Conservation (phyloP, 2,329 filamentous ascomycete genomes). For the Sarocladium brachiariae region DNA sequence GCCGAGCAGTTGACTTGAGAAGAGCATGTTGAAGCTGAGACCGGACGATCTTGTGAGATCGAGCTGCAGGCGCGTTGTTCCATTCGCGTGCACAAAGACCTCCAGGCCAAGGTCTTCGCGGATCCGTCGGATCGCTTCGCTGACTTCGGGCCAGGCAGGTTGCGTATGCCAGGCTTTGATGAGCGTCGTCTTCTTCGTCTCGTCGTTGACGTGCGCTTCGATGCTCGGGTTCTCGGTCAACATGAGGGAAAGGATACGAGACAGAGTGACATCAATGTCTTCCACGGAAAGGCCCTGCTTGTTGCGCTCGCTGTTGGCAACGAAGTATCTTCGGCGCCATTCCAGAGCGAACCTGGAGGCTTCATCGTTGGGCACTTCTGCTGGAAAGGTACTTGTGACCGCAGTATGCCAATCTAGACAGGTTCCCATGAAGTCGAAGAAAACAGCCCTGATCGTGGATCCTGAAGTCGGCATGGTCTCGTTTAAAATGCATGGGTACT, state of each 20-base stretch:
- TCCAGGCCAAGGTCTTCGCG: constrained; percentile 29
- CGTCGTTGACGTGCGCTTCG: constrained; percentile 9
- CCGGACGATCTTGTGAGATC: constrained; percentile 41
- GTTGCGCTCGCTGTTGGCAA: constrained; percentile 33
- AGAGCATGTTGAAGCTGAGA: constrained; percentile 42
- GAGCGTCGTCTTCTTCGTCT: constrained; percentile 14
- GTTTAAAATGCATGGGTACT: not conserved
- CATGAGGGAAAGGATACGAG: constrained; percentile 30
- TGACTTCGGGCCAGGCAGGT: constrained; percentile 44
- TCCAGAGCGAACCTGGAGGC: constrained; percentile 37
- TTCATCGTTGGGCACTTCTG: constrained; percentile 21
- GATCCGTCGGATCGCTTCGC: constrained; percentile 31
- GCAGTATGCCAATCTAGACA: constrained; percentile 47
- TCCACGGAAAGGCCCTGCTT: constrained; percentile 28
- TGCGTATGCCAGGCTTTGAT: constrained; percentile 41
- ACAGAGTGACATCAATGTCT: constrained; percentile 45
- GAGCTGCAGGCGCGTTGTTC: constrained; percentile 46
- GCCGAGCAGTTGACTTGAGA: constrained; percentile 44
- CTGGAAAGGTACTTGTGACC: constrained; percentile 28
- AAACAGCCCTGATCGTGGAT: constrained; percentile 35
- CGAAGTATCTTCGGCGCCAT: constrained; percentile 45
- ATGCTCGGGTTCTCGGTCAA: constrained; percentile 19
- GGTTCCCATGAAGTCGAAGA: constrained; percentile 54
- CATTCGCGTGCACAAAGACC: constrained; percentile 47
- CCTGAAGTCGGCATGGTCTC: not conserved